These are phyloP conservation scores for sunflower (Helianthus annuus) DNA, from an alignment of 129 eudicot species.

Conservation along the genomic window HanXRQr2.0-SUNRISE NC_035446.2:141374823-141375322, in stretches of 20 bases:
- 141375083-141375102: constrained; percentile 30
- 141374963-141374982: constrained; percentile 79
- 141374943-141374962: constrained; percentile 88
- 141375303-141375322: constrained; percentile 43
- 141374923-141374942: constrained; percentile 83
- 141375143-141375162: constrained; percentile 22
- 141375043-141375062: constrained; percentile 1
- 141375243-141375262: constrained; percentile 34
- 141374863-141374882: constrained; percentile 43
- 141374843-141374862: constrained; percentile 5
- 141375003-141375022: constrained; percentile 66
- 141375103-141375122: constrained; percentile 46
- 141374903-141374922: constrained; percentile 46
- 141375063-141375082: not conserved
- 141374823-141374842: not conserved
- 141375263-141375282: constrained; percentile 36
- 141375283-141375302: constrained; percentile 25
- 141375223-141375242: constrained; percentile 48
- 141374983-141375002: constrained; percentile 84
- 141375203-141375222: constrained; percentile 50
- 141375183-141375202: constrained; percentile 25
- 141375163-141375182: too few relatives aligned
- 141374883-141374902: constrained; percentile 44
- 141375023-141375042: not conserved
- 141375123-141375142: constrained; percentile 44